Evolutionary conservation across 106 monocot species (phyloP), one percentile per base, ranked within the genome.

Genomic region (Narthecium ossifragum): DNA sequence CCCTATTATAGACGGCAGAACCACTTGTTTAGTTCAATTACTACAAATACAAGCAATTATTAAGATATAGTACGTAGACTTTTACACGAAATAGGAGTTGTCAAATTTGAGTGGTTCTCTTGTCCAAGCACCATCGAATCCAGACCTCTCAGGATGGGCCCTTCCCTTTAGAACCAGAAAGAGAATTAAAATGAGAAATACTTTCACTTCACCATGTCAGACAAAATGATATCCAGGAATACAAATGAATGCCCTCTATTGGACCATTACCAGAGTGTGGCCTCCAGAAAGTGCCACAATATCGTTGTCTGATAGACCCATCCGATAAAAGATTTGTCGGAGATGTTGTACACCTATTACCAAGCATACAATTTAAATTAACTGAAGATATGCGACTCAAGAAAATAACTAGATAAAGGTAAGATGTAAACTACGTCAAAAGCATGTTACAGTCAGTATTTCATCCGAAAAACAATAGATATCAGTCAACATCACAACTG

Each of bases 61-160:
- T 15, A 55, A 26, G 13, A 30, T 29, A 32, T 26, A 22, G 10
- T 31, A 22, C 8, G 10, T 4, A 7, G 22, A 22, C 0, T 14
- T 28, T 81, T 85, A 98, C 98, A 79, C 26, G 56, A 91, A 98
- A 60, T 91, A 98, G 12, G 87, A 88, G 47, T 98, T 98, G 59
- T 98, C 98, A 50, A 98, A 98, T 65, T 87, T 91, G 31, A 98
- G 77, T 55, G 90, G 98, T 26, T 98, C 91, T 26, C 63, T 77
- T 1, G 98, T 98, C 98, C 98, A 98, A 22, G 86, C 65, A 48
- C 98, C 98, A 18, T 96, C 90, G 66, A 96, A 98, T 55, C 98
- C 98, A 25, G 98, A 91, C 53, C 98, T 84, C 34, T 98, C 98
- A 54, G 73, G 73, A 77, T 91, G 98, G 41, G 87, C 98, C 71